These are phyloP conservation scores for Rhizopogon vulgaris DNA, from an alignment of 768 basidiomycete genomes.

Conservation along the genomic window DNA sequence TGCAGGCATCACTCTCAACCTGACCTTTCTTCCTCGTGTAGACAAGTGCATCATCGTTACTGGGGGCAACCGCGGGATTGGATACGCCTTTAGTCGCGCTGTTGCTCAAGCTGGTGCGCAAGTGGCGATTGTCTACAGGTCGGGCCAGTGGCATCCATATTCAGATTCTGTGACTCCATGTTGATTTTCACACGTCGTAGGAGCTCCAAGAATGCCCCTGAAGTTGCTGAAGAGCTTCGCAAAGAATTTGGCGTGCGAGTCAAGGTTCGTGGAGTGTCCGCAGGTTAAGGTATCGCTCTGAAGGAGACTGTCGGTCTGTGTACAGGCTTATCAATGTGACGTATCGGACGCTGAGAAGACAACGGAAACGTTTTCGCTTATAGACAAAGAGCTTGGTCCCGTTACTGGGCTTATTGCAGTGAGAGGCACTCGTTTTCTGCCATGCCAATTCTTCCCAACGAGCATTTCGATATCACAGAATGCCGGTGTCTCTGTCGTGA, in stretches of 20 bases:
- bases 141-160: not conserved
- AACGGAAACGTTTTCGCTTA: conserved; percentile 37
- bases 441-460: too few species aligned
- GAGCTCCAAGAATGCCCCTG: conserved; percentile 39
- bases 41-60: conserved; percentile 51
- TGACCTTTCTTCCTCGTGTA: conserved; percentile 5
- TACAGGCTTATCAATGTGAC: conserved; percentile 59
- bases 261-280: conserved; percentile 6
- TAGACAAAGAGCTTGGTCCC: conserved; percentile 41
- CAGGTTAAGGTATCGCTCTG: not conserved
- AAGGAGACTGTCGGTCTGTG: too few species aligned
- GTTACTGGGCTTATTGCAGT: conserved; percentile 56
- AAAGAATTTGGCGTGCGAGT: conserved; percentile 44
- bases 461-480: conserved; percentile 30
- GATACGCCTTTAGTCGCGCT: conserved; percentile 46
- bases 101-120: conserved; percentile 49
- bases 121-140: conserved; percentile 61
- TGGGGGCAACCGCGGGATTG: conserved; percentile 60
- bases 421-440: not conserved
- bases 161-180: not conserved
- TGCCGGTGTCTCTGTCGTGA: conserved; percentile 57
- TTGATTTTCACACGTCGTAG: conserved; percentile 19
- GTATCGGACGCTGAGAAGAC: conserved; percentile 43
- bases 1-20: not conserved
- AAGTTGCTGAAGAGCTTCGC: conserved; percentile 41